phyloP scores from a whole-genome alignment of 2,329 filamentous ascomycete genomes.

The Nakataea oryzae region DNA sequence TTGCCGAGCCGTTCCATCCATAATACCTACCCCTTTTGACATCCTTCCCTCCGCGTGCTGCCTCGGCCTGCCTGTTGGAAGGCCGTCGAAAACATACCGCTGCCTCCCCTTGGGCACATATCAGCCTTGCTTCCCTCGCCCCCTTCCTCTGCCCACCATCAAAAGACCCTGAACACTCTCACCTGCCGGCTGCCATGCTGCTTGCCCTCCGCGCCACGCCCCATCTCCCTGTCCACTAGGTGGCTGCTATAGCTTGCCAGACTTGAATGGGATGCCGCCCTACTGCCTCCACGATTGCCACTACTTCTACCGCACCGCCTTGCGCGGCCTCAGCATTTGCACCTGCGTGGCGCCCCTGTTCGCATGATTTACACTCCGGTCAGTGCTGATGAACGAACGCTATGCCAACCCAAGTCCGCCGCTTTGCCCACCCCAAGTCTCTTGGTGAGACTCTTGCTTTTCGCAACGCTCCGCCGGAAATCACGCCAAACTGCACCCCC shows the following conservation, averaged over 20 bases:
- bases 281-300: conserved; percentile 82
- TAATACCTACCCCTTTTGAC: background rate
- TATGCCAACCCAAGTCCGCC: conserved; percentile 58
- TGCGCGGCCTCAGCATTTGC: conserved; percentile 75
- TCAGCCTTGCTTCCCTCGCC: background rate
- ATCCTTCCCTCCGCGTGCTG: background rate
- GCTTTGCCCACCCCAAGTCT: conserved; percentile 59
- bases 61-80: background rate
- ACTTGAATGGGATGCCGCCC: conserved; percentile 57
- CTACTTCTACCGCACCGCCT: conserved; percentile 84
- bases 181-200: too few relatives aligned
- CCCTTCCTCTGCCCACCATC: background rate
- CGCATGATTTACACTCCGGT: conserved; percentile 34
- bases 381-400: conserved; percentile 28
- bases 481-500: conserved; percentile 6
- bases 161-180: background rate
- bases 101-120: background rate
- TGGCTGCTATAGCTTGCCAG: background rate
- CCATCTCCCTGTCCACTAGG: background rate
- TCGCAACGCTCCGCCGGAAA: conserved; percentile 18
- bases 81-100: background rate
- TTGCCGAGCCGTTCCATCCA: background rate
- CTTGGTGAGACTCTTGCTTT: conserved; percentile 58
- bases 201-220: background rate
- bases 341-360: conserved; percentile 70